A percentile compares a stretch with the other conserved stretches of the same genome.
Conservation (phyloP, 1,284 basidiomycete species). For the Malassezia vespertilionis region DNA sequence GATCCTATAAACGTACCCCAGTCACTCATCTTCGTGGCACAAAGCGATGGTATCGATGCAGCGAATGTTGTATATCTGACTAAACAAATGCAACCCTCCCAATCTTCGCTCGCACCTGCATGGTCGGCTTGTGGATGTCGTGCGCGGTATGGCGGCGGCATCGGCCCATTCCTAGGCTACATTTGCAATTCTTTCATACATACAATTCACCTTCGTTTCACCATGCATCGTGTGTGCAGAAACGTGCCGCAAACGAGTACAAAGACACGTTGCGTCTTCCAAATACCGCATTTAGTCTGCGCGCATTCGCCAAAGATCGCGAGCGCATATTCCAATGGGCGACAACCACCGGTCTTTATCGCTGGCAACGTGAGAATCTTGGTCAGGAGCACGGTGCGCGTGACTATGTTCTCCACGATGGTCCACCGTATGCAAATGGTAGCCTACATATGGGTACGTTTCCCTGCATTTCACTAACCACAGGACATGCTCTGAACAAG, state of each 20-base stretch:
- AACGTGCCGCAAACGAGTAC: slow-evolving; percentile 23
- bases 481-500: slow-evolving; percentile 93
- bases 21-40: slow-evolving; percentile 28
- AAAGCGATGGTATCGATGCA: no score
- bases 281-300: slow-evolving; percentile 68
- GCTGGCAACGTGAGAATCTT: slow-evolving; percentile 63
- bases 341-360: slow-evolving; percentile 69
- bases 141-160: no score
- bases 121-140: no score
- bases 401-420: slow-evolving; percentile 78
- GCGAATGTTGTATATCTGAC: not conserved
- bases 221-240: no score
- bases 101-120: no score
- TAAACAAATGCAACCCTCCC: no score
- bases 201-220: no score
- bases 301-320: slow-evolving; percentile 59
- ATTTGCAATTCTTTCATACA: no score
- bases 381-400: slow-evolving; percentile 50
- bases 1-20: slow-evolving; percentile 26
- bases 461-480: not conserved
- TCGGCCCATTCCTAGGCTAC: no score
- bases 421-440: slow-evolving; percentile 95
- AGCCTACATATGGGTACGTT: slow-evolving; percentile 77
- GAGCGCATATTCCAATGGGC: slow-evolving; percentile 57
- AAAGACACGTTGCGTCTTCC: slow-evolving; percentile 71